These are phyloP conservation scores for Candida ortonii DNA, from an alignment of 805 yeast species.

Conservation along the genomic window DNA sequence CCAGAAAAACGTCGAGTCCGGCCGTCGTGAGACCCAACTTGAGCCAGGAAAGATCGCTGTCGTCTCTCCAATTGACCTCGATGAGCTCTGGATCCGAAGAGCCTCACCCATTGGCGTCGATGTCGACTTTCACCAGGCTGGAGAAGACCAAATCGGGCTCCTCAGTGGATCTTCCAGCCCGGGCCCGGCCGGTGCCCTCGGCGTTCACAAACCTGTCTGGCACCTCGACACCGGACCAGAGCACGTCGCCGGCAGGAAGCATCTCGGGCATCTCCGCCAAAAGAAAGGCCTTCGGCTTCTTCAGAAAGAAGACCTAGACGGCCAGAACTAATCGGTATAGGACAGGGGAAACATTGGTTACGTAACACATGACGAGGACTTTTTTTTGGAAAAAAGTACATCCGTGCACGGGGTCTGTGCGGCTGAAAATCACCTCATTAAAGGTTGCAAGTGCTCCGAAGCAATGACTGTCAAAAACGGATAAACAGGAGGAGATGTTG, in stretches of 20 bases:
- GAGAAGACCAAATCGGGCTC: slow-evolving; percentile 3
- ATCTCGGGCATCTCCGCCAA: slow-evolving; percentile 1
- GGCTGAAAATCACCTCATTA: slow-evolving; percentile 2
- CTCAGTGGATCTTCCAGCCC: too few relatives aligned
- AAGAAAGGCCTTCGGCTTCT: slow-evolving; percentile 2
- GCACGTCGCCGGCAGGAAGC: slow-evolving; percentile 2
- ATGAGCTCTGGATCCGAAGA: not conserved
- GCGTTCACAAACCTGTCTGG: not conserved
- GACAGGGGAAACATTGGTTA: too few relatives aligned
- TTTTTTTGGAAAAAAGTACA: too few relatives aligned
- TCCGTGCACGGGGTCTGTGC: slow-evolving; percentile 1
- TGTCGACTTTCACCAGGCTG: slow-evolving; percentile 7
- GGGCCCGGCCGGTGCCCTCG: slow-evolving; percentile 1
- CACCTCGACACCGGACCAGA: not conserved
- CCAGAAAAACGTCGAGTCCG: too few relatives aligned
- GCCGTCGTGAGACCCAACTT: too few relatives aligned
- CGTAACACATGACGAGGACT: too few relatives aligned
- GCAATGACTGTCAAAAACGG: not conserved
- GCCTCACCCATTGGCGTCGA: not conserved
- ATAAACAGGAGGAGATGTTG: too few relatives aligned
- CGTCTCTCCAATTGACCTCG: too few relatives aligned
- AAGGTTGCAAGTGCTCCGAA: slow-evolving; percentile 1
- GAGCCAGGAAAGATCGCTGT: too few relatives aligned
- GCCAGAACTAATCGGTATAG: not conserved
- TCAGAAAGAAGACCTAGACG: slow-evolving; percentile 1